Evolutionary conservation across 2,329 filamentous ascomycete species (phyloP).

Genomic region (Aspergillus hortae): DNA sequence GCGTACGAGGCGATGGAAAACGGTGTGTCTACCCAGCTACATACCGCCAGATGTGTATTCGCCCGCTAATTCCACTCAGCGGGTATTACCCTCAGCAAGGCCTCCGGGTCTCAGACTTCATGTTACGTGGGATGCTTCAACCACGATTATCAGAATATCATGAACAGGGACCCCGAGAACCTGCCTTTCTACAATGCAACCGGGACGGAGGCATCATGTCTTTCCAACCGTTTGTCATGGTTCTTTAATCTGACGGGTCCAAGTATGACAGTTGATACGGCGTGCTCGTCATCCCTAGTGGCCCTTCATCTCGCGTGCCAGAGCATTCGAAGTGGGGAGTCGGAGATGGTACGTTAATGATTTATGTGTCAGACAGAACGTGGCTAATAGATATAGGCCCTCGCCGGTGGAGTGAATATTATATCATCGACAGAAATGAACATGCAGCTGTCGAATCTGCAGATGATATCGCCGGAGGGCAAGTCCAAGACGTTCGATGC

Average conservation of each 20-base stretch:
- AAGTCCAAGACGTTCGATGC: conserved; percentile 4
- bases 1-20: conserved; percentile 39
- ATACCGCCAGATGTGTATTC: background rate
- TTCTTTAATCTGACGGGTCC: conserved; percentile 27
- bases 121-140: conserved; percentile 3
- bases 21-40: conserved; percentile 18
- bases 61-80: conserved; percentile 12
- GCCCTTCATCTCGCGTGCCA: conserved; percentile 27
- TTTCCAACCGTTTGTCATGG: conserved; percentile 28
- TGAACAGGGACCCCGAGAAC: background rate
- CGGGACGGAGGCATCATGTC: conserved; percentile 12
- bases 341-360: background rate
- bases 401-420: background rate
- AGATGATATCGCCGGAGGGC: conserved; percentile 5
- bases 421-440: background rate
- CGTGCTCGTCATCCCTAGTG: conserved; percentile 21
- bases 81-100: conserved; percentile 1
- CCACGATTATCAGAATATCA: background rate
- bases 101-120: conserved; percentile 19
- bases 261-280: conserved; percentile 26
- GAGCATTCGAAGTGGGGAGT: conserved; percentile 23
- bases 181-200: conserved; percentile 6
- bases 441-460: background rate
- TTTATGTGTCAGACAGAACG: background rate
- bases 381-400: background rate